Percentiles rank a stretch among this genome's conserved stretches.
Conservation (phyloP, 2,329 filamentous ascomycete species). For the Byssoonygena ceratinophila region DNA sequence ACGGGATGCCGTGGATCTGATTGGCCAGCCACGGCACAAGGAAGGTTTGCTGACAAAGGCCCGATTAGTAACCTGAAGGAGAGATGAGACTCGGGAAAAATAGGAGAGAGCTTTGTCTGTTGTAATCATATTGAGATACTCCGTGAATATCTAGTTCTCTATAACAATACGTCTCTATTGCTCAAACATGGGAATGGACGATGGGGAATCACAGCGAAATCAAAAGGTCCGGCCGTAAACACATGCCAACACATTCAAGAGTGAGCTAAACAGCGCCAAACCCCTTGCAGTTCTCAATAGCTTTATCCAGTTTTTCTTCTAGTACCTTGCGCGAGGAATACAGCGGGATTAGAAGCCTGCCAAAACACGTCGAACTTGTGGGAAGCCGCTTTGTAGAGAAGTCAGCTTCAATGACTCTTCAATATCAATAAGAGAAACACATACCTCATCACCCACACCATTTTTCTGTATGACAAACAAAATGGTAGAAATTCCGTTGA, state of each 20-base stretch:
- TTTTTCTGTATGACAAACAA: conserved; percentile 76
- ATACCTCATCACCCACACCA: conserved; percentile 48
- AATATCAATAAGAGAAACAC: conserved; percentile 16
- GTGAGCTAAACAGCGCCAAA: conserved; percentile 63
- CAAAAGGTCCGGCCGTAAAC: neutral
- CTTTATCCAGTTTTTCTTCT: conserved; percentile 65
- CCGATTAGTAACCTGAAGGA: neutral
- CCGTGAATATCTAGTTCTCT: neutral
- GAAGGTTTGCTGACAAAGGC: neutral
- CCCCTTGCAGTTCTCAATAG: conserved; percentile 75
- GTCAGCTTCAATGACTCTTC: conserved; percentile 7
- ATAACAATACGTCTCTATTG: neutral
- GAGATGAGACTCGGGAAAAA: too few species aligned
- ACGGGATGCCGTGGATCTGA: neutral
- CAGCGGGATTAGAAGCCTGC: conserved; percentile 72
- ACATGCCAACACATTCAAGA: neutral
- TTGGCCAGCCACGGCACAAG: neutral
- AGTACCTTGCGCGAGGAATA: conserved; percentile 63
- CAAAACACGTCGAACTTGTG: conserved; percentile 87
- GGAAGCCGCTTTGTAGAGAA: conserved; percentile 47
- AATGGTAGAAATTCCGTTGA: conserved; percentile 71
- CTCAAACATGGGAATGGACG: too few species aligned
- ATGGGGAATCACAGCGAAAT: neutral
- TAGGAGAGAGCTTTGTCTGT: neutral
- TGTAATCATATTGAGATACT: neutral